Evolutionary conservation across 2,329 filamentous ascomycete species (phyloP), one percentile per base, ranked within the genome.

Genomic region (Colletotrichum sp.): DNA sequence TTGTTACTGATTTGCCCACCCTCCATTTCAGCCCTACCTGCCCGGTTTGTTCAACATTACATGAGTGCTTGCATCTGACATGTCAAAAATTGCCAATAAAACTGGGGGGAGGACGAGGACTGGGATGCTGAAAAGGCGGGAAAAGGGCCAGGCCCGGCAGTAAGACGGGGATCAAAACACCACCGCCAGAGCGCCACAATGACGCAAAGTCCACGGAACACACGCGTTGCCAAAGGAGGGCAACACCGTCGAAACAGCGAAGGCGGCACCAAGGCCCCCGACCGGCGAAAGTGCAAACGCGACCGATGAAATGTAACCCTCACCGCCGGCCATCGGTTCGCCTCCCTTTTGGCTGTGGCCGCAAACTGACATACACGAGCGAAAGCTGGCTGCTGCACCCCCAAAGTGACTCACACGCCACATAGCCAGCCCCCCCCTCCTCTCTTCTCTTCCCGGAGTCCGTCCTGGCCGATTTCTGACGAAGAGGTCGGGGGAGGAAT

Each of bases 141-240:
- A 21, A 52, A 52, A 21, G 43, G n/a, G 43, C 43, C 43, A 52
- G 43, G 43, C 43, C 48, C 67, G 58, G 66, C 66, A 66, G 43
- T 64, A 58, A 71, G 67, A 66, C 43, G 48, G 58, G 15, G 38
- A 55, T 52, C 43, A 52, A 32, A 28, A 56, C 34, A 38, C 26
- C 26, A n/a, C 66, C 15, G 24, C 15, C 32, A 21, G 43, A 38
- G 34, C 48, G 71, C 71, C 71, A 74, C 67, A 66, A 74, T 74
- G 71, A 74, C 71, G 71, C 62, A 65, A 30, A 43, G 61, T 60
- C 24, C 43, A 26, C 36, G 43, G 7, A 71, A 32, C 12, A 43
- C 43, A 26, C 12, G 26, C 30, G 58, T 34, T 43, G 32, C 34
- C 26, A 13, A 26, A 32, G 55, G 55, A 58, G 55, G 16, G 43